A percentile compares a stretch with the other conserved stretches of the same genome.
Evolutionary conservation across 1,139 yeast species (phyloP).

Genomic region (Debaryomyces sp.): DNA sequence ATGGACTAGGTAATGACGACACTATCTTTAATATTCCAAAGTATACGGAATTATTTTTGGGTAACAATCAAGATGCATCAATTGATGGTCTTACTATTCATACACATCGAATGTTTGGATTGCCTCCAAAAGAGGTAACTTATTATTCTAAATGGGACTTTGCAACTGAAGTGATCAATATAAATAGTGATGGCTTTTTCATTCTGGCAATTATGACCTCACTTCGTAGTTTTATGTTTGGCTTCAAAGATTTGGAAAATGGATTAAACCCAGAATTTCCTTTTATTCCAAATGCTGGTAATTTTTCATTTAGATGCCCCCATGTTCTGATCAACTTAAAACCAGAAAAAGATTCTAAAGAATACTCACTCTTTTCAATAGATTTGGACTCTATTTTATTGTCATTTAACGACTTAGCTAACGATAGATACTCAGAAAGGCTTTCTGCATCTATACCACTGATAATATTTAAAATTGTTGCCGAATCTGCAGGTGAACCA

Average conservation of each 20-base stretch:
- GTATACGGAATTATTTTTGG: slow-evolving; percentile 26
- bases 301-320: slow-evolving; percentile 53
- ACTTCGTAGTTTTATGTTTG: slow-evolving; percentile 53
- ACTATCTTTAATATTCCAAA: slow-evolving; percentile 28
- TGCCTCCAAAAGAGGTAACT: slow-evolving; percentile 87
- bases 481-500: slow-evolving; percentile 17
- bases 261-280: slow-evolving; percentile 60
- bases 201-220: slow-evolving; percentile 49
- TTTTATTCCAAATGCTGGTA: slow-evolving; percentile 67
- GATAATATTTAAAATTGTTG: slow-evolving; percentile 36
- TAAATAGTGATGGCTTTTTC: slow-evolving; percentile 56
- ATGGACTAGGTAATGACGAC: slow-evolving; percentile 18
- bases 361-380: slow-evolving; percentile 25
- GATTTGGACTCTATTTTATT: slow-evolving; percentile 44
- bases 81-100: slow-evolving; percentile 72
- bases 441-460: slow-evolving; percentile 53
- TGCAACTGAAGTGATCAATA: slow-evolving; percentile 57
- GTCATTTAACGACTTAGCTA: slow-evolving; percentile 69
- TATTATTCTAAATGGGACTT: slow-evolving; percentile 92
- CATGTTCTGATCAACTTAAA: slow-evolving; percentile 28
- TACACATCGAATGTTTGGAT: slow-evolving; percentile 90
- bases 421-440: slow-evolving; percentile 61
- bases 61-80: slow-evolving; percentile 32
- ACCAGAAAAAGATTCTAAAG: slow-evolving; percentile 19
- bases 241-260: slow-evolving; percentile 77